Base-by-base conservation (phyloP, 164 flowering plant genomes). In the Hamamelis virginiana region DNA sequence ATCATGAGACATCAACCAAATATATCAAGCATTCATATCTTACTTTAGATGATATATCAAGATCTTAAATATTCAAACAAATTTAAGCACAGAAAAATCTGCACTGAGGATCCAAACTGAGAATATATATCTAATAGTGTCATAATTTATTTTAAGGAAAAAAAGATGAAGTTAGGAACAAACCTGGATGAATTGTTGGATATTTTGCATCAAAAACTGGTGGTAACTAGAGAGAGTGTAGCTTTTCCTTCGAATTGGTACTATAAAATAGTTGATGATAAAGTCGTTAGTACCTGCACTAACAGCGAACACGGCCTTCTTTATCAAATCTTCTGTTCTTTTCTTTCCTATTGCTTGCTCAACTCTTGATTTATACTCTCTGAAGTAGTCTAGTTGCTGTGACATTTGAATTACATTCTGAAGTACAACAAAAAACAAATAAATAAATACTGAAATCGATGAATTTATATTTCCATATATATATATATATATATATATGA, bases 231-330 rank as follows among this genome's bases (percentile, higher is more conserved):
- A 12, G 47, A 74, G 44, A 26, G 77, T 43, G 72, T 15, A 77
- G 52, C 18, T 62, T 67, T 62, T 22, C 9, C 67, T 26, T n/a
- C 81, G 78, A 16, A 69, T 16, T 0, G 76, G 82, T 0, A 73
- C 16, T 1, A 72, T 58, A 22, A 74, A 80, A 21, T 84, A 84
- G 28, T 71, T 82, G 41, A 73, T 41, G 0, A 77, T 66, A 26
- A 80, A 78, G 58, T 85, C 88, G 52, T 85, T 85, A 0, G 86
- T 80, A 1, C 88, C 88, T 2, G 71, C 65, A 25, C 84, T 80
- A 1, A 81, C 27, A 0, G 81, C 1, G 22, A 60, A 80, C 25
- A 65, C 18, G 0, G 84, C 74, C 1, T 75, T 77, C 15, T 63
- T 76, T 5, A 82, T 66, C 8, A 71, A 26, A 1, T 71, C 15